Base-by-base conservation (phyloP, 129 eudicot species). In the Apium graveolens region DNA sequence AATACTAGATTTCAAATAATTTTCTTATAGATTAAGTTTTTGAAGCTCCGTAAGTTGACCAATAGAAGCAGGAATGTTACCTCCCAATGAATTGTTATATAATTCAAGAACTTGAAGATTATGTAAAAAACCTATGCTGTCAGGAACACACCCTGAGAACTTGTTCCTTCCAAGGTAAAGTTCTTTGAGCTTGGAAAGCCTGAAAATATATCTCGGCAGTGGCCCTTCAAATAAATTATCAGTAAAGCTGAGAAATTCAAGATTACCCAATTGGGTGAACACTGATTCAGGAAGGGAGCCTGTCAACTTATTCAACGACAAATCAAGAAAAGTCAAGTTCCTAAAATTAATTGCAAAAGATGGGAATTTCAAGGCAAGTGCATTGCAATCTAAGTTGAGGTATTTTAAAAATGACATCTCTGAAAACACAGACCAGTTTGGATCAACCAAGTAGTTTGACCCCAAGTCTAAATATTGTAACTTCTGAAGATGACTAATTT, bases 281-380 rank as follows among this genome's bases (percentile, higher is more conserved):
- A 85, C 46, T 26, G 88, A 81, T 80, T 89, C 93, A 39, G 97
- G 96, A 77, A 89, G 69, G 24, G 79, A 79, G 46, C 96, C 97
- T 60, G 81, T 83, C 17, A 94, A 79, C 0, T 66, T 29, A 80
- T 94, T 91, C 11, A 4, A 0, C 24, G 98, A 91, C 90, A 94
- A 85, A 78, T 94, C 97, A 72, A 91, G 92, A 70, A 27, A 90
- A 46, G 88, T 88, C 80, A 93, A 83, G 66, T 82, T 89, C 76
- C 41, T 76, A 79, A 85, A 89, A 20, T 38, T 18, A 49, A 69
- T 53, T 71, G 87, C 76, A 74, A 90, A 93, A 46, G 63, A 79
- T 35, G 98, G 98, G 84, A 93, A 91, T 16, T 55, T 91, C 11
- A 69, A 84, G 2, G 76, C 49, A 78, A 93, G 78, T 31, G 68